Base-by-base conservation (phyloP, 2,329 filamentous ascomycete species). In the Neonectria hederae region DNA sequence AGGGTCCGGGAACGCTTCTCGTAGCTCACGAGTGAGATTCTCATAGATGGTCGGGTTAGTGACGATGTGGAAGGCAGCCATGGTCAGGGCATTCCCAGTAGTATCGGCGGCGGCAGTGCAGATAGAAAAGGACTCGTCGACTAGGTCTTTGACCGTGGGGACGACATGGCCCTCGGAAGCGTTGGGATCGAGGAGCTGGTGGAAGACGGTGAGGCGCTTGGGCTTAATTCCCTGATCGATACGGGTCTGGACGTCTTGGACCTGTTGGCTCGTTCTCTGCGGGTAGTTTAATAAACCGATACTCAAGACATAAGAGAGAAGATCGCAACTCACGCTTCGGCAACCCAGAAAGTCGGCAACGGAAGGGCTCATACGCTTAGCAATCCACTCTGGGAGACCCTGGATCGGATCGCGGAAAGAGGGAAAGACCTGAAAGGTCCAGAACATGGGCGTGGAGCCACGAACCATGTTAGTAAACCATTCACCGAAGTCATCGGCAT, bases 401-500 rank as follows among this genome's bases (percentile, higher is more conserved):
- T 62, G 53, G 2, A 65, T 45, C 24, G 52, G 58, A 17, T 52
- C 24, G 3, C 45, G 45, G 2, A 53, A n/a, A 2, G 40, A 62
- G 17, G 62, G 53, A 53, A 65, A 62, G 2, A n/a, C 62, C 26
- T 62, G 62, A 2, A 65, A 65, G 4, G 58, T 62, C 53, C 46
- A 65, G n/a, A 65, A 54, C 58, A 65, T 57, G 32, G 52, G 24
- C 2, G 32, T 45, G 10, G 62, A 65, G 14, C 46, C 49, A 10
- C 58, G 58, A 8, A 65, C 32, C 62, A 65, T 62, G 4, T 57
- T 14, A 2, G 53, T 62, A 17, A 69, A 67, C 66, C 66, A 67
- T n/a, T 57, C 55, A 1, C 66, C 65, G 0, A 69, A 48, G 48
- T 65, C 61, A 0, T 63, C 59, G 0, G 51, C 62, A 22, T 65